Evolutionary conservation across 1,284 basidiomycete species (phyloP), one percentile per base, ranked within the genome.

Genomic region (Volvariella volvacea): DNA sequence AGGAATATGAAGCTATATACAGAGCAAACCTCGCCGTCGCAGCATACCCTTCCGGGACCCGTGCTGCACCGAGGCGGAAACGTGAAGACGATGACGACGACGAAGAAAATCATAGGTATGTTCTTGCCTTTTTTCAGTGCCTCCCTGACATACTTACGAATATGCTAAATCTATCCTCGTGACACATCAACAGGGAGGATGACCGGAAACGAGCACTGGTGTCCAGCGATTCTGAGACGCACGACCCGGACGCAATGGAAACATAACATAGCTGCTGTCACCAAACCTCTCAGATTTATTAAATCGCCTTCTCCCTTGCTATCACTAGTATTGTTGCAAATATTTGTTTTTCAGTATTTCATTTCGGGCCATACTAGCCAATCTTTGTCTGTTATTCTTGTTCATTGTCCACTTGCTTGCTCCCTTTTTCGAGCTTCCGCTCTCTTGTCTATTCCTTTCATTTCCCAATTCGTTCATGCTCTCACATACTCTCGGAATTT

Each of bases 1-100:
- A 90, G 87, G 88, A 93, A 67, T 94, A 92, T 52, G 89, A 92
- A 62, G 85, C 89, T 3, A 93, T 94, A 54, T 91, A 89, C 61
- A 81, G 77, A 55, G 88, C 88, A 12, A 78, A 68, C 46, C 65
- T 74, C n/a, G 81, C 83, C 1, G 71, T 86, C 19, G 76, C 76
- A 4, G 61, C 68, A 7, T 81, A 77, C 53, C 80, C 81, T 2
- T 46, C 57, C 20, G 55, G 53, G 21, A 65, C 67, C 42, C 64
- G 71, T 42, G 62, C 64, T 9, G 66, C 70, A 12, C 60, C 72
- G 20, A 70, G 83, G 45, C 73, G 86, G 55, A 88, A 88, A 60
- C 71, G 84, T 36, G 71, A 67, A 28, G 76, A 80, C 14, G 77
- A 81, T 1, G 82, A 84, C 16, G 80, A 81, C 12, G 81, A 85